Evolutionary conservation across 176 grass and related monocot genomes (phyloP), one percentile per base, ranked within the genome.

Genomic region (Phragmites australis): DNA sequence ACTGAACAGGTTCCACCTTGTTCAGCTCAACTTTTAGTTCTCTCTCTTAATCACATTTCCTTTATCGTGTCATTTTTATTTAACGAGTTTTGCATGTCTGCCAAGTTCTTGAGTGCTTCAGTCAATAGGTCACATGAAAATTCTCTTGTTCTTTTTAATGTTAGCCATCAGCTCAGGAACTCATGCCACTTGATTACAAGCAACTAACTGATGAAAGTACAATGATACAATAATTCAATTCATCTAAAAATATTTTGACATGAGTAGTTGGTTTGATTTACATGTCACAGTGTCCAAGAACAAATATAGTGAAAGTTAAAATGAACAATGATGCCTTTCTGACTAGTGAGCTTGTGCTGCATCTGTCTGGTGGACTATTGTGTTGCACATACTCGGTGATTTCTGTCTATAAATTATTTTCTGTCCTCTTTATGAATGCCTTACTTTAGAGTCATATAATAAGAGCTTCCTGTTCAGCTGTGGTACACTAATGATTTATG

Each of bases 1-100:
- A 5, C 34, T 37, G 34, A 37, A 37, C 34, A 37, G 34, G 34
- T 37, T 37, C 34, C 34, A 37, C 34, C 34, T 37, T 37, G 34
- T 37, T 37, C 34, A 37, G 5, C 34, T 37, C 34, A 37, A 37
- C 34, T 37, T 37, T 37, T 37, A 37, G 34, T 37, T 37, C 34
- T 37, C 34, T 37, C 34, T 37, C 34, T 37, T 37, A 37, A 37
- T 37, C 34, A 37, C 34, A 37, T 37, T 37, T 37, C 34, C 34
- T 37, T 37, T 37, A 37, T 37, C 34, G 5, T 37, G 34, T 37
- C 34, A 37, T 37, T 37, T 37, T 89, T 92, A 84, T 99, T 90
- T 49, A 86, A 81, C 73, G 93, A 56, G 40, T 87, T 90, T 82
- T 94, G 85, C 89, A 97, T 94, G 50, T 94, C 86, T 77, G 87